Evolutionary conservation across 768 basidiomycete species (phyloP), one percentile per base, ranked within the genome.

Genomic region (Suillus subalutaceus): DNA sequence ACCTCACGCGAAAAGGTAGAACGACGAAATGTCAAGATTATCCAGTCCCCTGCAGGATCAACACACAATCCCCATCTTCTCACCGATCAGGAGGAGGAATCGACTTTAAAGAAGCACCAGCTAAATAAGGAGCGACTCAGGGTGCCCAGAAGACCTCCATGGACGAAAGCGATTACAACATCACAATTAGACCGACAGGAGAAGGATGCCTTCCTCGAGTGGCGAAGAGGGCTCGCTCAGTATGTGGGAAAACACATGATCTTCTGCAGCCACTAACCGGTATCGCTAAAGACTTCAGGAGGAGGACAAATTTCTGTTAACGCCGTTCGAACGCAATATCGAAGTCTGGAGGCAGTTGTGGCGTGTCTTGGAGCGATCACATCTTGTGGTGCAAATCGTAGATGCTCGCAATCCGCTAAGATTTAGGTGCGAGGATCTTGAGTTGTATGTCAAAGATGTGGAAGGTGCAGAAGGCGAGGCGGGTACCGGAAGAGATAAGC

Each of bases 291-390:
- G 96, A 65, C 81, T 98, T 15, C 94, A 97, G 74, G 95, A 97
- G 72, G 83, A 86, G 67, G 91, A 97, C 64, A 86, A 88, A 48
- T 86, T 99, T 37, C 85, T 98, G n/a, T 82, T 98, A 1, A 97
- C 96, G 0, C 97, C 96, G 6, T 99, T 97, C 73, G 97, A 99
- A 75, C 91, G 96, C 59, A 99, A 99, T 74, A 79, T 99, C 40
- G 96, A 99, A 82, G 97, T 99, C 15, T 99, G 97, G 97, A 84
- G 97, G 52, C 97, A 99, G 73, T 85, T 99, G 9, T 99, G 97
- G 97, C 85, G 97, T 62, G 97, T 99, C 1, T 79, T 97, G 10
- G 97, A 99, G 79, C 87, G 96, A 26, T 97, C 97, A 1, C 93
- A 97, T 71, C 86, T 99, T 30, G 80, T 99, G 40, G 92, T 99